These are phyloP conservation scores for Fusarium bulbicola DNA, from an alignment of 2,329 filamentous ascomycete genomes.

Conservation along the genomic window DNA sequence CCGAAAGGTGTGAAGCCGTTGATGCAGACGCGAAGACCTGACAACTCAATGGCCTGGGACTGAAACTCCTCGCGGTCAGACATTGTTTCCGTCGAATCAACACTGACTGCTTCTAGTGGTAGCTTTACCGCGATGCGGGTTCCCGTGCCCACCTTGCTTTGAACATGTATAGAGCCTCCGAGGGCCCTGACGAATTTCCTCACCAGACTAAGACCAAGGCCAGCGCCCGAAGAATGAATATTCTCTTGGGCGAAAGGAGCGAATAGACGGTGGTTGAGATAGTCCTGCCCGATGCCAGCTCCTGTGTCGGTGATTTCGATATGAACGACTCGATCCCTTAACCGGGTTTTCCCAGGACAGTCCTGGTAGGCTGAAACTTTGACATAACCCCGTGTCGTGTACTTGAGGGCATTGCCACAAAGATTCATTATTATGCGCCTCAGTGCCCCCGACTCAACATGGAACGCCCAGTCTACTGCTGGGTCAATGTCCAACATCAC, in stretches of 20 bases:
- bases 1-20: neutral
- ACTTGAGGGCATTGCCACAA: conserved; percentile 70
- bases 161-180: conserved; percentile 66
- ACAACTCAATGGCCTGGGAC: conserved; percentile 42
- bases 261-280: conserved; percentile 67
- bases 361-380: conserved; percentile 42
- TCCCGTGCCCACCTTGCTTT: conserved; percentile 52
- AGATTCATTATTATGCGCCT: conserved; percentile 69
- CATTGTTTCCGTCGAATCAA: neutral
- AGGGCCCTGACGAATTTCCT: conserved; percentile 67
- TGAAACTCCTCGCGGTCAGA: conserved; percentile 40
- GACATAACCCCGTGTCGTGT: conserved; percentile 55
- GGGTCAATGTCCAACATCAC: conserved; percentile 52
- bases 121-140: conserved; percentile 49
- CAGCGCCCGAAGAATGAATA: conserved; percentile 65
- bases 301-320: conserved; percentile 71
- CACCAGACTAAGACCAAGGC: conserved; percentile 73
- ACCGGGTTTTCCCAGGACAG: neutral
- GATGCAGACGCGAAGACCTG: conserved; percentile 41
- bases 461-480: conserved; percentile 60
- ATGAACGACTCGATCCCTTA: conserved; percentile 29
- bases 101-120: conserved; percentile 34
- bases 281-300: conserved; percentile 71
- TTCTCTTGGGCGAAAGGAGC: conserved; percentile 73
- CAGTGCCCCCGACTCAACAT: conserved; percentile 61